phyloP scores from a whole-genome alignment of 495 filamentous ascomycete genomes.

The Xanthoparmelia taractica region DNA sequence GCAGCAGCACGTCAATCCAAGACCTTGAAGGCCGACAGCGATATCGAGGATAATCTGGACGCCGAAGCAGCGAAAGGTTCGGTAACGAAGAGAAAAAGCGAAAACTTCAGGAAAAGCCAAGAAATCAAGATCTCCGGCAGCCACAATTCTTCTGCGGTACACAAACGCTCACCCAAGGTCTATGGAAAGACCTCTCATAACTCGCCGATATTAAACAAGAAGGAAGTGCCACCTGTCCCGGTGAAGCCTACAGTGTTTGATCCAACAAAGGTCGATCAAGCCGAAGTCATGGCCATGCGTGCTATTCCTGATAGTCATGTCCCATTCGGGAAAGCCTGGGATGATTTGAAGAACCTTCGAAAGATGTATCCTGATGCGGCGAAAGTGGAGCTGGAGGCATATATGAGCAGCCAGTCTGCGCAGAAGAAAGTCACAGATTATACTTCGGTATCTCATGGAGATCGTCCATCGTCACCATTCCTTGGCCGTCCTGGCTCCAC shows the following conservation, averaged over 20 bases:
- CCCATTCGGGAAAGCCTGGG: conserved; percentile 17
- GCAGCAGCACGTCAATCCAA: neutral
- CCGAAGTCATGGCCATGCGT: conserved; percentile 18
- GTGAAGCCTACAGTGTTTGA: conserved; percentile 6
- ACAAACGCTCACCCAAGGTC: neutral
- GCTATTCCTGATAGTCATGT: conserved; percentile 13
- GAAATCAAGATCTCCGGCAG: neutral
- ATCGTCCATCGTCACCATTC: conserved; percentile 9
- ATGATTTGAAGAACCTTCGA: conserved; percentile 22
- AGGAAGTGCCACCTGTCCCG: conserved; percentile 16
- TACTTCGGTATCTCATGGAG: conserved; percentile 12
- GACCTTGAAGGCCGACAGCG: neutral
- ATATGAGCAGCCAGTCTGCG: conserved; percentile 11
- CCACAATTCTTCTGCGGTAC: neutral
- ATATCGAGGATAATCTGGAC: neutral
- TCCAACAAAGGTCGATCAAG: conserved; percentile 15
- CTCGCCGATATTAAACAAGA: neutral
- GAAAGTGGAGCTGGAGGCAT: conserved; percentile 7
- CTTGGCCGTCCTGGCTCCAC: conserved; percentile 11
- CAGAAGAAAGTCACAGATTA: conserved; percentile 12
- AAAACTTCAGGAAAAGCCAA: neutral
- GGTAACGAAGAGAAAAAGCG: neutral
- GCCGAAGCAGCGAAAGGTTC: neutral
- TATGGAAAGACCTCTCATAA: conserved; percentile 7
- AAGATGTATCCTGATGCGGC: conserved; percentile 10